Base-by-base conservation (phyloP, 805 yeast genomes). In the Kurtzmaniella cleridarum region DNA sequence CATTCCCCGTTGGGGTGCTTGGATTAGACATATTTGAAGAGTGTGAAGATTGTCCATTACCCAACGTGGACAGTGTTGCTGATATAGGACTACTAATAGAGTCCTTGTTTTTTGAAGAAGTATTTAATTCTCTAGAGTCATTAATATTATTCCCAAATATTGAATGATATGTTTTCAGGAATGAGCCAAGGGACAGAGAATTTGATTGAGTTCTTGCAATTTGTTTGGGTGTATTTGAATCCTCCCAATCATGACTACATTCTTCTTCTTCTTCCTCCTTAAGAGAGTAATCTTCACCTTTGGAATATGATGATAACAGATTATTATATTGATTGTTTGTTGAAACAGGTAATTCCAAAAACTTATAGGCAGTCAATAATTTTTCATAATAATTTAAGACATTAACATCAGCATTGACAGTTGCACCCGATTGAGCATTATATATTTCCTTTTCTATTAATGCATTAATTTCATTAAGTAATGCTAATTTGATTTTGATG, bases 381-480 rank as follows among this genome's bases (percentile, higher is more conserved):
- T 56, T 58, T 30, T 62, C 62, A 34, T 60, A 60, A 43, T 62
- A 58, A 8, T 41, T 29, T 23, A 67, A 35, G n/a, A 34, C 34
- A 32, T 36, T 35, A 12, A 16, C 20, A 7, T 32, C 37, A 8
- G 53, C 39, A 15, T 32, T 26, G 36, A 44, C 33, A 10, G 35
- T 13, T 9, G 40, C 28, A 18, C 32, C 34, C 3, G 41, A 26
- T 13, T 38, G 27, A 15, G 24, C n/a, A n/a, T 30, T 32, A 1
- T 32, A 31, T 17, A 49, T 18, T 30, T 59, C 59, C 7, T 38
- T 41, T 7, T 47, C 57, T 5, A 67, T 49, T 54, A 64, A 50
- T 12, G 48, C 24, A 44, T 62, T 63, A 26, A 64, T 51, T 30
- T 66, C 71, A 16, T 43, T 44, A 32, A 68, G 45, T 36, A 67